Evolutionary conservation across 305 asterid genomes (phyloP), one percentile per base, ranked within the genome.

Genomic region (Fraxinus xanthoxyloides): DNA sequence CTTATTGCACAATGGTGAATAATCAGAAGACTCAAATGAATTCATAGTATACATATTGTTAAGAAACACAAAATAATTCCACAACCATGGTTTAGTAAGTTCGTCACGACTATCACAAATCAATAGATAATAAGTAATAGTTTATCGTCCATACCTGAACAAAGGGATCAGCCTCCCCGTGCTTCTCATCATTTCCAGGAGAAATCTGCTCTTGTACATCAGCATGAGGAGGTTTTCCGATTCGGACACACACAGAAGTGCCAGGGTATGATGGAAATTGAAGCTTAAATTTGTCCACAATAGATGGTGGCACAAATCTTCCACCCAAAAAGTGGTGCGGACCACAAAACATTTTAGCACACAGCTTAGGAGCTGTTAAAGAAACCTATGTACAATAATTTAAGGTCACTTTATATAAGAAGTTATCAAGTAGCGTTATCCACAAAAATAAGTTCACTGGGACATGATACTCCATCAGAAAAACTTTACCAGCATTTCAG

Each of bases 281-380:
- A 40, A 88, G 90, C 79, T 84, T 83, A 75, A 84, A 89, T 81
- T 86, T 87, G 35, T 85, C 80, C 30, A 76, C 61, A 48, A 89
- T 85, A 34, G 90, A 70, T 34, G 90, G 90, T 43, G 92, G 91
- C 78, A 88, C 89, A 84, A 89, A 89, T 84, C 92, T 88, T 80
- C 92, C 92, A 30, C 92, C 92, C 32, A 89, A 72, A 43, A 88
- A 86, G 82, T 89, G 92, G 83, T 89, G 91, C 1, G 79, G 38
- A 38, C 91, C 92, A 83, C 82, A 75, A 79, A 88, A 89, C 80
- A 26, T 85, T 86, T 86, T 88, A 83, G 90, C 92, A 72, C 92
- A 89, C 75, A 86, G 78, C 85, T 89, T 89, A 4, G 92, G 92
- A 83, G 92, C 87, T 35, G 91, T 86, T 75, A 88, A 79, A 83